Base-by-base conservation (phyloP, 768 basidiomycete genomes). In the Strobilomyces confusus region DNA sequence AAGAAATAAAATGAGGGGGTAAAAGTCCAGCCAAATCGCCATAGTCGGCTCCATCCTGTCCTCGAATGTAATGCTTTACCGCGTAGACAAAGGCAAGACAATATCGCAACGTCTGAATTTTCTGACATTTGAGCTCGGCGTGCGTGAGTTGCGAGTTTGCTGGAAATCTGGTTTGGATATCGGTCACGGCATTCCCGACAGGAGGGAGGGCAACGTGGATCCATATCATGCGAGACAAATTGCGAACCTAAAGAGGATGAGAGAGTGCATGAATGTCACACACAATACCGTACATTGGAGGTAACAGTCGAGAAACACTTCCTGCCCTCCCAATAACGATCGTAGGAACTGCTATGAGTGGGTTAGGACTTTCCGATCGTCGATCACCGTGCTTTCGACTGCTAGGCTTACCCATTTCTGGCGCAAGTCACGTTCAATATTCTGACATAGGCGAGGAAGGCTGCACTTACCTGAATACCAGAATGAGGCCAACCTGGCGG, bases 251-350 rank as follows among this genome's bases (percentile, higher is more conserved):
- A 4, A 37, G 32, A 41, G 46, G 44, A 12, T 41, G 46, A 49
- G 45, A 38, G 15, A 17, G n/a, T 30, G 36, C 22, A 8, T 12
- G 25, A 26, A 19, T 15, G 14, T 44, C 20, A 20, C 11, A 49
- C 41, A 6, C 42, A 15, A 46, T 30, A 9, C 49, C 70, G 46
- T 62, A 81, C 81, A 63, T 86, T 83, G 14, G 90, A 80, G 12
- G 79, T 82, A 51, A 95, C 67, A 9, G 81, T 61, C 0, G 86
- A 84, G 63, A 94, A 94, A 40, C 84, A 81, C 69, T 89, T 95
- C 58, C 94, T 78, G 44, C 93, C 94, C 73, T 94, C 92, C 78
- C 85, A 90, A 62, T 85, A 92, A 32, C 89, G 84, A 61, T 92
- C 89, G 60, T 92, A 93, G 9, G 89, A 91, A 22, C 89, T 92